Conservation (phyloP, 1,139 yeast genomes). For the Suhomyces maxii region DNA sequence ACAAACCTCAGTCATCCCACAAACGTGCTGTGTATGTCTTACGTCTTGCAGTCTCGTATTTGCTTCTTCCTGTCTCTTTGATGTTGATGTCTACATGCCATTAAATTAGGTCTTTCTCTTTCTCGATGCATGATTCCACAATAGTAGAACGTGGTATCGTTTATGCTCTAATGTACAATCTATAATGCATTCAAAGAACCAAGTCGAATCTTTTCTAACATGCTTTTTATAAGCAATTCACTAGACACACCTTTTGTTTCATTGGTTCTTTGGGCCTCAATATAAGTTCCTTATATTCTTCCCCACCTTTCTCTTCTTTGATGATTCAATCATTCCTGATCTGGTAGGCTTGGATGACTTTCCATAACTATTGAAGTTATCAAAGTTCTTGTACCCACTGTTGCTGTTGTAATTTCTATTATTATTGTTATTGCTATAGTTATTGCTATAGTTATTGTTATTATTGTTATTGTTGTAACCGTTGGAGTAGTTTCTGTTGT, state of each 20-base stretch:
- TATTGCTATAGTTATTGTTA: slow-evolving; percentile 18
- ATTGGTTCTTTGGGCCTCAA: not conserved
- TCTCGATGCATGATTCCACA: no score
- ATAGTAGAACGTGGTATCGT: no score
- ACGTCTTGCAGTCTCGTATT: no score
- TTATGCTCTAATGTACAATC: no score
- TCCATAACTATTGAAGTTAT: slow-evolving; percentile 29
- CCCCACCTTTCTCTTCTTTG: slow-evolving; percentile 11
- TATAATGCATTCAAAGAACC: no score
- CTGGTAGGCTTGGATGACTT: slow-evolving; percentile 14
- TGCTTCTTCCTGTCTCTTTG: no score
- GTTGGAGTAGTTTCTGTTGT: slow-evolving; percentile 11
- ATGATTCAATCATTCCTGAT: slow-evolving; percentile 16
- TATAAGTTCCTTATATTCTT: slow-evolving; percentile 15
- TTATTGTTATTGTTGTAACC: slow-evolving; percentile 21
- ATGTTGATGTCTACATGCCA: no score
- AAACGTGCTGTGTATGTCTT: no score
- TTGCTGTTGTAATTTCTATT: slow-evolving; percentile 3
- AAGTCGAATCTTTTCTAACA: no score
- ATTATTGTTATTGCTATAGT: slow-evolving; percentile 3
- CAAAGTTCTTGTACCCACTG: slow-evolving; percentile 2
- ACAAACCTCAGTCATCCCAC: no score
- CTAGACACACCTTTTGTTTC: not conserved
- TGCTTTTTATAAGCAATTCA: no score
- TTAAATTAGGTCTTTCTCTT: no score